Percentiles rank a stretch among this genome's conserved stretches.
Evolutionary conservation across 352 stramenopile genomes (phyloP).

Genomic region (Globisporangium spinosum): DNA sequence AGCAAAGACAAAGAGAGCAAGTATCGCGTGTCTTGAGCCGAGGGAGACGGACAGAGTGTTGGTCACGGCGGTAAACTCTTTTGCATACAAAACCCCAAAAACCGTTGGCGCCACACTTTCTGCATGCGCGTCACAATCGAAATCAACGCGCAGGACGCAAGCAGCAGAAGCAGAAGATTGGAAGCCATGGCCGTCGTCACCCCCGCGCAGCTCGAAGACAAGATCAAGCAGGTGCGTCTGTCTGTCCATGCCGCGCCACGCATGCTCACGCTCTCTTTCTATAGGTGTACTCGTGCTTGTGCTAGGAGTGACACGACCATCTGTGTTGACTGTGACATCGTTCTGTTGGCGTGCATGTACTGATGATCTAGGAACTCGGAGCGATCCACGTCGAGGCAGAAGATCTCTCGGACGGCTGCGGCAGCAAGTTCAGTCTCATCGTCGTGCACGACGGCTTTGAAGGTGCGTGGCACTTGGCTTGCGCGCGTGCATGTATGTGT

Average conservation of each 20-base stretch:
- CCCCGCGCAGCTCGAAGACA: constrained; percentile 45
- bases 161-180: not conserved
- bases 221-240: constrained; percentile 41
- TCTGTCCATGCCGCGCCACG: not conserved
- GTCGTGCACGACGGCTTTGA: constrained; percentile 80
- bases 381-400: constrained; percentile 64
- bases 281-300: not conserved
- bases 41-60: too few relatives aligned
- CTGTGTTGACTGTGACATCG: not conserved
- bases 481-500: not conserved
- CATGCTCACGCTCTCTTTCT: not conserved
- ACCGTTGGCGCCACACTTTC: not conserved
- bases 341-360: not conserved
- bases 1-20: too few relatives aligned
- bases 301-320: not conserved
- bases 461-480: constrained; percentile 25
- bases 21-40: too few relatives aligned
- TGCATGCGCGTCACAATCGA: not conserved
- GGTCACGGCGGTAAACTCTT: not conserved
- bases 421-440: constrained; percentile 81
- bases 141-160: not conserved
- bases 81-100: not conserved
- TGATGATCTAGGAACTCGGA: constrained; percentile 41
- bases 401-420: constrained; percentile 79
- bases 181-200: constrained; percentile 45